phyloP scores from a whole-genome alignment of 768 basidiomycete genomes.

The Agrocybe pediades region DNA sequence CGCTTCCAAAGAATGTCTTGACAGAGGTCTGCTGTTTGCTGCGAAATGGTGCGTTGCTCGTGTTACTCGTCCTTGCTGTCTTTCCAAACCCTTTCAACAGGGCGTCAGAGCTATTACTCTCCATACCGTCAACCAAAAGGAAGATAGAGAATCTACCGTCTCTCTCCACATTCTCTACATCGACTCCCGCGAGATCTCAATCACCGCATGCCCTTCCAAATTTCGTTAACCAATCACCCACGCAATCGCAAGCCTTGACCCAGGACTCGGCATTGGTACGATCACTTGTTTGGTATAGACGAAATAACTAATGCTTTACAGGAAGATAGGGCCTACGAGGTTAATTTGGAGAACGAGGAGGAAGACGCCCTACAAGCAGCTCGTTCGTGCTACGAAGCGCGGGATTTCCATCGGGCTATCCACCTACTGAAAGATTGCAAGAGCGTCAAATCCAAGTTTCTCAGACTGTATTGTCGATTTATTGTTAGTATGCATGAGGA shows the following conservation, averaged over 20 bases:
- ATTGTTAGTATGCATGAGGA: conserved; percentile 58
- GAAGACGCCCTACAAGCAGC: conserved; percentile 76
- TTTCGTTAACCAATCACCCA: conserved; percentile 38
- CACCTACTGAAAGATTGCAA: conserved; percentile 64
- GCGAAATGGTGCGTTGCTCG: conserved; percentile 68
- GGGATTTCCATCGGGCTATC: conserved; percentile 77
- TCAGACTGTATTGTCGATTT: conserved; percentile 80
- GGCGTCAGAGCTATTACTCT: conserved; percentile 76
- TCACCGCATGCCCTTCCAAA: conserved; percentile 39
- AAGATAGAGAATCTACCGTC: conserved; percentile 26
- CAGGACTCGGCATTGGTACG: conserved; percentile 27
- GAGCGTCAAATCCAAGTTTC: conserved; percentile 74
- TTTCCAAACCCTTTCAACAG: conserved; percentile 36
- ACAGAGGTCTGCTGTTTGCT: conserved; percentile 68
- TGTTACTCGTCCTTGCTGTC: conserved; percentile 1
- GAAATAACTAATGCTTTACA: conserved; percentile 29
- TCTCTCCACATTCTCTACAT: conserved; percentile 51
- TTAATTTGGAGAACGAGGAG: conserved; percentile 59
- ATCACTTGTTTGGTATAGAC: conserved; percentile 39
- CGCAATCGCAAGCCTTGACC: conserved; percentile 30
- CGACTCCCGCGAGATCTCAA: conserved; percentile 54
- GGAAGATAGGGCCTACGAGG: conserved; percentile 37
- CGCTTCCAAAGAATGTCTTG: conserved; percentile 73
- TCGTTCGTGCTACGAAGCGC: conserved; percentile 69
- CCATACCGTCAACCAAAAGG: conserved; percentile 53